Conservation (phyloP, 495 filamentous ascomycete genomes). For the Chaetomium tenue region DNA sequence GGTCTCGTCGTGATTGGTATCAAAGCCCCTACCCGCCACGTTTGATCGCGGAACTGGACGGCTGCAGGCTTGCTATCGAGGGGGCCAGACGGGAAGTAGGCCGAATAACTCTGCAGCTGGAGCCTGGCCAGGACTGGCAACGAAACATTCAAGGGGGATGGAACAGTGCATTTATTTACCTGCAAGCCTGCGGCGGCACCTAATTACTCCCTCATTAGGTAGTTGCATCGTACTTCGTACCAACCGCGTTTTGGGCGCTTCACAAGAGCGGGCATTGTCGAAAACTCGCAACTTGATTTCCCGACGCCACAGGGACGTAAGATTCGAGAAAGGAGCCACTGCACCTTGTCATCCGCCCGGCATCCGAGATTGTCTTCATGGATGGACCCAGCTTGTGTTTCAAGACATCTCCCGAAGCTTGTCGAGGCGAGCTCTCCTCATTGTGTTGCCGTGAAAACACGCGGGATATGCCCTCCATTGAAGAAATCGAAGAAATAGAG, state of each 20-base stretch:
- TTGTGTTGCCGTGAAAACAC: not conserved
- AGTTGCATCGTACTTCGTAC: no score
- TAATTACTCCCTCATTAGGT: not conserved
- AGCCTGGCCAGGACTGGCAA: not conserved
- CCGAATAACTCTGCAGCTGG: not conserved
- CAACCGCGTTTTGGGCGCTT: not conserved
- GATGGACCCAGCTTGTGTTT: constrained; percentile 4
- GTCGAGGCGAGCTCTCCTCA: not conserved
- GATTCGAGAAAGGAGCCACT: not conserved
- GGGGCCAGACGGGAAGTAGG: not conserved
- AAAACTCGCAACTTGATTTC: not conserved
- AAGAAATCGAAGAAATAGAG: no score
- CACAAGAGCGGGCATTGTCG: not conserved
- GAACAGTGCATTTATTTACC: not conserved
- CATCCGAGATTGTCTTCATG: constrained; percentile 4
- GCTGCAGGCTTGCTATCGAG: not conserved
- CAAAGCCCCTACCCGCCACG: not conserved
- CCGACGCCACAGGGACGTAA: not conserved
- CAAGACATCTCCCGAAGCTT: not conserved
- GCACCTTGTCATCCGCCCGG: not conserved
- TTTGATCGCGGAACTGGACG: not conserved
- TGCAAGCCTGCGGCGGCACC: constrained; percentile 5
- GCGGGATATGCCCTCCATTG: not conserved
- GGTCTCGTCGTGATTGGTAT: not conserved
- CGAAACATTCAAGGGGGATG: not conserved